Percentiles rank a stretch among this genome's conserved stretches.
These are phyloP conservation scores for Trichoderma erinaceum DNA, from an alignment of 495 filamentous ascomycete species.

Conservation along the genomic window DNA sequence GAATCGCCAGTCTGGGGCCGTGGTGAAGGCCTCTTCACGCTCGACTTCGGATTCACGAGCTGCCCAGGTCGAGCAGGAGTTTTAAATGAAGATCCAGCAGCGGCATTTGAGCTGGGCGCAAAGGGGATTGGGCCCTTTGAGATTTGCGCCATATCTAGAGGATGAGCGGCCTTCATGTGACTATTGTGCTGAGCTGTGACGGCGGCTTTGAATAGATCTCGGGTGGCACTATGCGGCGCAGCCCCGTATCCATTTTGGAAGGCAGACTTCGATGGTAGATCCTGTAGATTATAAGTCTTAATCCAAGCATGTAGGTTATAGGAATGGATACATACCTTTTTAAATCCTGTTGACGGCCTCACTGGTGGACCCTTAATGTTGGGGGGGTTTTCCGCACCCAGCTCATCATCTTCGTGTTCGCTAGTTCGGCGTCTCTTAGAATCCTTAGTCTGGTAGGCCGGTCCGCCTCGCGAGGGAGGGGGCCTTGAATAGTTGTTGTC, in stretches of 20 bases:
- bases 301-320: not conserved
- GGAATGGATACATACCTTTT: constrained; percentile 52
- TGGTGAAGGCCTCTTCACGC: constrained; percentile 62
- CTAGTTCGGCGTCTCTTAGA: constrained; percentile 55
- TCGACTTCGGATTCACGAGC: constrained; percentile 38
- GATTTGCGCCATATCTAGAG: constrained; percentile 72
- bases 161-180: constrained; percentile 55
- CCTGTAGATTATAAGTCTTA: constrained; percentile 38
- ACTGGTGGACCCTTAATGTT: constrained; percentile 74
- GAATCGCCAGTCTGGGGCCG: constrained; percentile 72
- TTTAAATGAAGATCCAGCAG: constrained; percentile 50
- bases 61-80: constrained; percentile 47
- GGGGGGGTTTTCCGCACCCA: constrained; percentile 34
- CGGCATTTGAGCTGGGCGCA: constrained; percentile 57
- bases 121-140: constrained; percentile 87
- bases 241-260: constrained; percentile 60
- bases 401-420: constrained; percentile 46
- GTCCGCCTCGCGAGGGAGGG: constrained; percentile 29
- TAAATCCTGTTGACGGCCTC: constrained; percentile 68
- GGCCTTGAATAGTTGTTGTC: constrained; percentile 36
- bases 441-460: constrained; percentile 46
- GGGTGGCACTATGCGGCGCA: constrained; percentile 31
- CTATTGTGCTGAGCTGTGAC: constrained; percentile 48
- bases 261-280: constrained; percentile 53
- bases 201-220: constrained; percentile 42